Base-by-base conservation (phyloP, 2,329 filamentous ascomycete genomes). In the Myriosclerotinia duriaeana region DNA sequence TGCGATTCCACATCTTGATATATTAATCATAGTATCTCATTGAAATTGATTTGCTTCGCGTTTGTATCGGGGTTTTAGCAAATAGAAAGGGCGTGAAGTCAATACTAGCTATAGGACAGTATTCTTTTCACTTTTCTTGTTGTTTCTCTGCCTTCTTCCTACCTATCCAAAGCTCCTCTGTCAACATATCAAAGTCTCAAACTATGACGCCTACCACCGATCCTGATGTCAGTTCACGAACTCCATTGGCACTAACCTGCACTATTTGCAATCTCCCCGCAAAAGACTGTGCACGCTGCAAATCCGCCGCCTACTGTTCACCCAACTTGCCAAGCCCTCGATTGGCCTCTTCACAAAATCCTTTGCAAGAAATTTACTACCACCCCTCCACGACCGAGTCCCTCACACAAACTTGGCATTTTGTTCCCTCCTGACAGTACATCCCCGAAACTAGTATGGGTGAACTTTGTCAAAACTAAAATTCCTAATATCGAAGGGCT, bases 281-380 rank as follows among this genome's bases (percentile, higher is more conserved):
- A 30, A 56, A 42, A 56, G 22, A 42, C 8, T 56, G 38, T 56
- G 38, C 54, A 26, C 54, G 38, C 38, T 56, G 54, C 8, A 56
- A 22, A 22, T 42, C 54, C 8, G 38, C 54, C 2, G 55, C 40
- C 38, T 59, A 46, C 26, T 59, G 40, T 34, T 46, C 55, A n/a
- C 1, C 11, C 40, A 15, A 30, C 6, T 30, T 59, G 55, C 3
- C 54, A 56, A 56, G 17, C 14, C n/a, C 3, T 56, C 3, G 54
- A 59, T 59, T 59, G 40, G 55, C 17, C 55, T 46, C 55, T 59
- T 0, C 40, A 59, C 26, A 46, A 59, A 46, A 59, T 11, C 3
- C 40, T 46, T 46, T 59, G 40, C 40, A 59, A 59, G 20, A 46
- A 46, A 9, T 34, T 59, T 22, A 58, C 40, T 26, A n/a, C 17